Conservation (phyloP, 345 rosid genomes). For the Acer yangbiense region DNA sequence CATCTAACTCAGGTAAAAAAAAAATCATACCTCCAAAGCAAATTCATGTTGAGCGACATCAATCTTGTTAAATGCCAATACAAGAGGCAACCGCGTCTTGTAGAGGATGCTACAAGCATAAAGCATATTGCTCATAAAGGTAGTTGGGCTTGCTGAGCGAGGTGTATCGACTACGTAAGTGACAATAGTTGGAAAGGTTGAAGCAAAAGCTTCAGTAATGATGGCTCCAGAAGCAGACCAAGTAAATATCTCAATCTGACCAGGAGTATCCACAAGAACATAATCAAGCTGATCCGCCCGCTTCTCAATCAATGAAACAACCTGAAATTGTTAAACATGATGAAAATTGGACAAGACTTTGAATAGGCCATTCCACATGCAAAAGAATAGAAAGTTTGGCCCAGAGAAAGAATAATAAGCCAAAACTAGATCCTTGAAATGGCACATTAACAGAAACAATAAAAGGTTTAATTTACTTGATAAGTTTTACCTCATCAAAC, state of each 20-base stretch:
- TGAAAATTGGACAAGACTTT: neutral
- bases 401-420: neutral
- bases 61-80: slow-evolving; percentile 77
- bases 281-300: slow-evolving; percentile 88
- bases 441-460: neutral
- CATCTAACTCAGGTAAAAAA: neutral
- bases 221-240: slow-evolving; percentile 97
- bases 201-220: slow-evolving; percentile 86
- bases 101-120: slow-evolving; percentile 87
- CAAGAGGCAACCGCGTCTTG: slow-evolving; percentile 77
- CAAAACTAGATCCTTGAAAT: neutral
- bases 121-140: slow-evolving; percentile 90
- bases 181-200: slow-evolving; percentile 79
- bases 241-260: slow-evolving; percentile 88
- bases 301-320: slow-evolving; percentile 68
- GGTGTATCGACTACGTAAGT: slow-evolving; percentile 84
- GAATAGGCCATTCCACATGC: neutral
- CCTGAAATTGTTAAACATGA: slow-evolving; percentile 36
- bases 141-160: slow-evolving; percentile 70
- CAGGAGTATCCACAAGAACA: slow-evolving; percentile 88
- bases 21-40: slow-evolving; percentile 68
- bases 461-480: neutral
- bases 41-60: slow-evolving; percentile 84
- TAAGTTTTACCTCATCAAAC: slow-evolving; percentile 65
- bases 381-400: neutral